These are phyloP conservation scores for Nephelium lappaceum DNA, from an alignment of 345 rosid species.

Conservation along the genomic window DNA sequence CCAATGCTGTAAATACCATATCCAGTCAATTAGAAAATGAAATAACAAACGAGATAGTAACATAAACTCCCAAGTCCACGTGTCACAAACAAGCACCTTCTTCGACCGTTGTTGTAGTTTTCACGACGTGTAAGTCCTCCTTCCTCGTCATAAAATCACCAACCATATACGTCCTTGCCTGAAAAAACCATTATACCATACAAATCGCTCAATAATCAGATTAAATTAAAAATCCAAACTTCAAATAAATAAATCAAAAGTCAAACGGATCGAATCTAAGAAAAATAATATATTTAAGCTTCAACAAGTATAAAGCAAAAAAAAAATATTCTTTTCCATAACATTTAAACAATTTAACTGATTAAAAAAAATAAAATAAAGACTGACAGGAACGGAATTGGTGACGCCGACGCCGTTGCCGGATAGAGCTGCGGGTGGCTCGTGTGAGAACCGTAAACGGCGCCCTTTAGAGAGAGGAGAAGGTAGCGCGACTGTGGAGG, in stretches of 20 bases:
- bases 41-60: neutral
- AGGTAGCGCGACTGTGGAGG: neutral
- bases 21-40: neutral
- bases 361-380: neutral
- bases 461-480: slow-evolving; percentile 28
- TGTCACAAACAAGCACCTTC: slow-evolving; percentile 57
- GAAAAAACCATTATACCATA: slow-evolving; percentile 16
- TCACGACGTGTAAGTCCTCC: slow-evolving; percentile 66
- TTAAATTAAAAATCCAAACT: neutral
- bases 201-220: neutral
- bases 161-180: slow-evolving; percentile 69
- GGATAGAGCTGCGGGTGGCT: slow-evolving; percentile 30
- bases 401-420: slow-evolving; percentile 33
- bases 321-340: neutral
- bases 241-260: neutral
- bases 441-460: slow-evolving; percentile 19
- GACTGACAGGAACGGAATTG: slow-evolving; percentile 56
- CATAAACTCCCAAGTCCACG: neutral
- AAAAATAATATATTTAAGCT: neutral
- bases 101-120: slow-evolving; percentile 75
- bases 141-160: slow-evolving; percentile 92
- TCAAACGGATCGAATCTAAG: neutral
- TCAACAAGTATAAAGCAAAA: neutral
- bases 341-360: neutral
- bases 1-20: slow-evolving; percentile 57